phyloP scores from a whole-genome alignment of 805 yeast species.

The Tetrapisispora phaffii region DNA sequence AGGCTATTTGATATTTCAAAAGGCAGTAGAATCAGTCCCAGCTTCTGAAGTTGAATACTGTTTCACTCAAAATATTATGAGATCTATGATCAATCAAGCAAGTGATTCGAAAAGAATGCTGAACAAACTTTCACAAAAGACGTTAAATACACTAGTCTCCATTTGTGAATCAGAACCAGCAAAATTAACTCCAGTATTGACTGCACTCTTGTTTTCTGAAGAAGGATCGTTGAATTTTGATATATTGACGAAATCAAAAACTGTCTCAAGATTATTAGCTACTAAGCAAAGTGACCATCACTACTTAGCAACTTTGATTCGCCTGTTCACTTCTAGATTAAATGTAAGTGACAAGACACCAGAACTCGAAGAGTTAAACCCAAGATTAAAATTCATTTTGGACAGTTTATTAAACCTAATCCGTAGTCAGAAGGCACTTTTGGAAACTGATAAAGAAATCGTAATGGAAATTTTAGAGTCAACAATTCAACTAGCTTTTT shows the following conservation, averaged over 20 bases:
- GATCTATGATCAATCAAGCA: constrained; percentile 69
- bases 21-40: constrained; percentile 32
- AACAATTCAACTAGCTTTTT: constrained; percentile 27
- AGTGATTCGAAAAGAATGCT: constrained; percentile 55
- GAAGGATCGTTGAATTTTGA: constrained; percentile 66
- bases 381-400: constrained; percentile 39
- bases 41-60: constrained; percentile 21
- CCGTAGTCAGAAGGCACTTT: constrained; percentile 33
- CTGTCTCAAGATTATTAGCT: constrained; percentile 38
- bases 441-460: constrained; percentile 20
- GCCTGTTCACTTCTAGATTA: constrained; percentile 7
- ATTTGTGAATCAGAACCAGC: constrained; percentile 31
- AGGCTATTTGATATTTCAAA: constrained; percentile 68
- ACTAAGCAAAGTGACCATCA: constrained; percentile 8
- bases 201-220: constrained; percentile 33
- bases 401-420: constrained; percentile 49
- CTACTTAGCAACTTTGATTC: constrained; percentile 20
- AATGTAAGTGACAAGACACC: constrained; percentile 6
- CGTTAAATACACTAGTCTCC: constrained; percentile 36
- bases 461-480: constrained; percentile 25
- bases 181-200: constrained; percentile 27
- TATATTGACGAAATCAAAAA: constrained; percentile 61
- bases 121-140: constrained; percentile 52
- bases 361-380: constrained; percentile 8
- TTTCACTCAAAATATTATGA: constrained; percentile 55